Evolutionary conservation across 768 basidiomycete species (phyloP), one percentile per base, ranked within the genome.

Genomic region (Phylloporus scabripes): DNA sequence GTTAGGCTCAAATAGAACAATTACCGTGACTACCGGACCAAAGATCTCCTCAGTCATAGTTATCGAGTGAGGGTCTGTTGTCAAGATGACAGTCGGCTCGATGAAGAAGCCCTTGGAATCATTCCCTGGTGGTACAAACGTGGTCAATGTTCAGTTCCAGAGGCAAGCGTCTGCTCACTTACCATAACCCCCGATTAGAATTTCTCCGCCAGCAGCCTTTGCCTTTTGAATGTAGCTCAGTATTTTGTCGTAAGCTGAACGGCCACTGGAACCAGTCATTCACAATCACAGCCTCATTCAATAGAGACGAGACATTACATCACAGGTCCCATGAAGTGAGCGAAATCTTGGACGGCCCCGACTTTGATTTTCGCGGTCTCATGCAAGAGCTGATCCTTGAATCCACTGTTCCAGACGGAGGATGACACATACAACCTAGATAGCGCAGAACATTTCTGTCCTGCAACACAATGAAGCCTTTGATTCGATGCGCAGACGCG

Each of bases 31-130:
- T 31, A 98, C 94, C 21, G 96, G 96, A 1, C 96, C 96, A 60
- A 99, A 98, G 60, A 99, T 89, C 71, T 99, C 96, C 57, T 97
- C 90, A 7, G 78, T 79, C 81, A 99, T 89, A 2, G 93, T 94
- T 38, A 94, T 69, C 2, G 83, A 87, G 52, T 80, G 80, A 34
- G 96, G 92, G 64, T 98, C 91, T 62, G 88, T 87, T 58, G 86
- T 95, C 51, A 91, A 70, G 60, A 99, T 94, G 50, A 97, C 82
- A 7, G 96, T 99, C 4, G 96, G 96, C 65, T 93, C 82, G 50
- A 99, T 74, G 68, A 85, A 98, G 77, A 82, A 99, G 7, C 96
- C 96, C 61, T 81, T 90, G 20, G 91, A 92, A 66, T 87, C 85
- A 63, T 98, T 90, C 38, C 78, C 90, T 87, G 54, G 42, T 38